phyloP scores from a whole-genome alignment of 495 filamentous ascomycete species.

The Barbatosphaeria neglecta region DNA sequence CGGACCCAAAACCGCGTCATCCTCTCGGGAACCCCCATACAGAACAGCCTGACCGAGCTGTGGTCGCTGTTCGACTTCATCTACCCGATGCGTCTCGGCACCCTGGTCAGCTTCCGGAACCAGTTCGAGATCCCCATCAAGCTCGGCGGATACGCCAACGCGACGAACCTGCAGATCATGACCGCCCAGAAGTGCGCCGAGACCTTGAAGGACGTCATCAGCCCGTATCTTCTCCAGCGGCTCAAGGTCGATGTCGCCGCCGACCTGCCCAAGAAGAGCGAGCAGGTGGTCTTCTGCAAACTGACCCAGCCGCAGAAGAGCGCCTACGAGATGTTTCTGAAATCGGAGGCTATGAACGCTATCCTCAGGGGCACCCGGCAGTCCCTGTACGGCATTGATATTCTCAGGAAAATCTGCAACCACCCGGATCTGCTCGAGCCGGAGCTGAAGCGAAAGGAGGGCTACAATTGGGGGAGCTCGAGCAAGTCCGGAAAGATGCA shows the following conservation, averaged over 20 bases:
- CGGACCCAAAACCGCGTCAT: slow-evolving; percentile 82
- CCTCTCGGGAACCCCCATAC: slow-evolving; percentile 89
- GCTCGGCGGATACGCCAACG: slow-evolving; percentile 85
- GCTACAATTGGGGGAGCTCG: slow-evolving; percentile 60
- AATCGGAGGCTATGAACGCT: slow-evolving; percentile 65
- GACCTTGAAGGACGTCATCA: slow-evolving; percentile 81
- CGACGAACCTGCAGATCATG: slow-evolving; percentile 82
- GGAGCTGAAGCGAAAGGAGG: slow-evolving; percentile 39
- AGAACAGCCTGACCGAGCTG: slow-evolving; percentile 96
- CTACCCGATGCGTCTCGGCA: slow-evolving; percentile 89
- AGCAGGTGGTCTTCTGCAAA: slow-evolving; percentile 92
- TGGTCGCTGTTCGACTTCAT: slow-evolving; percentile 98
- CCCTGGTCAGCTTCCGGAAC: slow-evolving; percentile 74
- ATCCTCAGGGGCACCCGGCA: slow-evolving; percentile 66
- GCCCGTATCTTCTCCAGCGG: slow-evolving; percentile 83
- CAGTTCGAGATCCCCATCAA: slow-evolving; percentile 89
- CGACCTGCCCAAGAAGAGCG: slow-evolving; percentile 87
- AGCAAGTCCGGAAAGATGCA: slow-evolving; percentile 89
- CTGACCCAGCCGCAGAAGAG: slow-evolving; percentile 64
- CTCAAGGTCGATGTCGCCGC: slow-evolving; percentile 88
- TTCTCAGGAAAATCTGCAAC: slow-evolving; percentile 92
- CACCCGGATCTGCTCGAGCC: slow-evolving; percentile 81
- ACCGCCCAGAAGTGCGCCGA: slow-evolving; percentile 85
- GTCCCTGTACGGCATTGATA: slow-evolving; percentile 77
- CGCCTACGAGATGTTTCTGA: slow-evolving; percentile 69